phyloP scores from a whole-genome alignment of 768 basidiomycete genomes.

The Pseudohyphozyma bogoriensis region DNA sequence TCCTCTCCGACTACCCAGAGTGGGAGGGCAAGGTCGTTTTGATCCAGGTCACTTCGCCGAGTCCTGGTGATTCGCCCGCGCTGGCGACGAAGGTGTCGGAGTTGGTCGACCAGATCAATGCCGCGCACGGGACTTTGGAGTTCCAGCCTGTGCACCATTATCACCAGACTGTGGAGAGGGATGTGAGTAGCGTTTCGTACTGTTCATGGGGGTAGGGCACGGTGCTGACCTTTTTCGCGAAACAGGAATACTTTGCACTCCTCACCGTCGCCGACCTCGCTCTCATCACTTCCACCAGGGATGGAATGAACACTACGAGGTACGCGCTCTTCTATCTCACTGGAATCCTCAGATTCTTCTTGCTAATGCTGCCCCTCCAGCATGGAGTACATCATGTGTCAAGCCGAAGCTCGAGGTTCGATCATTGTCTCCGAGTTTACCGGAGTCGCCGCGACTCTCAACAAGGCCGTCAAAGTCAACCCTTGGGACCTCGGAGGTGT shows the following conservation, averaged over 20 bases:
- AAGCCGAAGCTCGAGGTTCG: slow-evolving; percentile 70
- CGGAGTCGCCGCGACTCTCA: slow-evolving; percentile 90
- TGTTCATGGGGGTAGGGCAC: neutral
- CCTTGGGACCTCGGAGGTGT: slow-evolving; percentile 80
- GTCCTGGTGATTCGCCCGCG: slow-evolving; percentile 82
- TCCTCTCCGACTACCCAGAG: slow-evolving; percentile 83
- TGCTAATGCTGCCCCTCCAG: slow-evolving; percentile 1
- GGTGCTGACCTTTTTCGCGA: slow-evolving; percentile 31
- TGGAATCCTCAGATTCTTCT: too few species aligned
- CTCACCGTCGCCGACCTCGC: slow-evolving; percentile 86
- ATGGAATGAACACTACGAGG: slow-evolving; percentile 98
- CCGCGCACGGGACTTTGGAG: slow-evolving; percentile 84
- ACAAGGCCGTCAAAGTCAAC: slow-evolving; percentile 78
- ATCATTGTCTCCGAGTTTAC: slow-evolving; percentile 93
- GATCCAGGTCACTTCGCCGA: slow-evolving; percentile 83
- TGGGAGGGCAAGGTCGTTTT: slow-evolving; percentile 53
- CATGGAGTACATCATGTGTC: slow-evolving; percentile 84
- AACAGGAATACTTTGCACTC: slow-evolving; percentile 95
- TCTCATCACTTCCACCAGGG: slow-evolving; percentile 86
- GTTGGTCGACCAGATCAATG: slow-evolving; percentile 83
- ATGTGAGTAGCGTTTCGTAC: slow-evolving; percentile 4
- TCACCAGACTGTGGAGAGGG: slow-evolving; percentile 79
- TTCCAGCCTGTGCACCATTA: slow-evolving; percentile 98
- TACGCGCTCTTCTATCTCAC: neutral
- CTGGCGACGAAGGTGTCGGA: slow-evolving; percentile 89